Percentiles rank a stretch among this genome's conserved stretches.
Evolutionary conservation across 2,329 filamentous ascomycete genomes (phyloP).

Genomic region (Fonsecaea erecta): DNA sequence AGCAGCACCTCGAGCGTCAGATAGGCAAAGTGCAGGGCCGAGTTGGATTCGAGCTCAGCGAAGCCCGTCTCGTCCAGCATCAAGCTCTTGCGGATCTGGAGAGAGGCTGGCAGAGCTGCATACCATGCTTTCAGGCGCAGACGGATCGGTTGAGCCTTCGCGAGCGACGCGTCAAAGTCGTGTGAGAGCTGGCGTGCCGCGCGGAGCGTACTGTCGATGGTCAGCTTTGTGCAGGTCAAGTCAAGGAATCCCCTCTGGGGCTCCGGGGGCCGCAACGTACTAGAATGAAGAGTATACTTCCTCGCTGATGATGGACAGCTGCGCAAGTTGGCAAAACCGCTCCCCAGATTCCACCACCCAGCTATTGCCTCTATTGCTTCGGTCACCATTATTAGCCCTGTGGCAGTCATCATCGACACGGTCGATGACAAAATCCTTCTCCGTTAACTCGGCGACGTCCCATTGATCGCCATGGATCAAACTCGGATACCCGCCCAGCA

Average conservation of each 20-base stretch:
- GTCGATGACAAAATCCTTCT: constrained; percentile 40
- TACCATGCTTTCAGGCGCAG: constrained; percentile 2
- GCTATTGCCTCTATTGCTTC: no score
- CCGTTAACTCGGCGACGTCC: constrained; percentile 43
- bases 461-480: constrained; percentile 45
- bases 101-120: background rate
- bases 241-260: no score
- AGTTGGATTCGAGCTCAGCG: background rate
- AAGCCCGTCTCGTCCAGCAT: background rate
- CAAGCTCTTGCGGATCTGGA: background rate
- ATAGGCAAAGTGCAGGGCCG: constrained; percentile 43
- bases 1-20: constrained; percentile 45
- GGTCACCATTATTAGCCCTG: no score
- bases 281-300: background rate
- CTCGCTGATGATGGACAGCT: background rate
- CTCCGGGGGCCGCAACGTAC: background rate
- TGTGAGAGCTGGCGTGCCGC: background rate
- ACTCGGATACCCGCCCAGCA: constrained; percentile 46
- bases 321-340: background rate
- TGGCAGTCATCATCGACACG: no score
- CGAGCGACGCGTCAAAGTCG: constrained; percentile 1
- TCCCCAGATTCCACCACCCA: background rate
- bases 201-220: background rate
- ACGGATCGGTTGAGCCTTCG: constrained; percentile 1
- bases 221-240: background rate